Conservation (phyloP, 495 filamentous ascomycete genomes). For the Tuber calosporum region DNA sequence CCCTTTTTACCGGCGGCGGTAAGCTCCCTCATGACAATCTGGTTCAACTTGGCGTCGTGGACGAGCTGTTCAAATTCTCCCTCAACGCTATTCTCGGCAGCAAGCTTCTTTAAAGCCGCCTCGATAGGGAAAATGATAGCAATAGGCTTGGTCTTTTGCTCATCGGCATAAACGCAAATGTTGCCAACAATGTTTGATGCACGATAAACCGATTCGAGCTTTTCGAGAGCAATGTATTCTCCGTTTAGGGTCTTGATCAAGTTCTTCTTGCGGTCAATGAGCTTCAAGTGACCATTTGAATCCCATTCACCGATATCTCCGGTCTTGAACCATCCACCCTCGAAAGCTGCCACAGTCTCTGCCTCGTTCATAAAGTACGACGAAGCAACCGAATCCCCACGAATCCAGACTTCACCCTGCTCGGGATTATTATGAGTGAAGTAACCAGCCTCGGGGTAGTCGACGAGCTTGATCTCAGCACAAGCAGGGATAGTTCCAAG, state of each 20-base stretch:
- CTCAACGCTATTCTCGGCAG: constrained; percentile 60
- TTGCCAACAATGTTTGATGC: constrained; percentile 77
- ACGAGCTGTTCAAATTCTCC: constrained; percentile 73
- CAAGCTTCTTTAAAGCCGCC: constrained; percentile 74
- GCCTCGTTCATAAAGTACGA: constrained; percentile 76
- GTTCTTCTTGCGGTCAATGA: constrained; percentile 98
- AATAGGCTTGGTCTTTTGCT: constrained; percentile 72
- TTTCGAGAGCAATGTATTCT: constrained; percentile 98
- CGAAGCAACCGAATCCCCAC: constrained; percentile 63
- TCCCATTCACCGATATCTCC: constrained; percentile 93
- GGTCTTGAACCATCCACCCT: constrained; percentile 92
- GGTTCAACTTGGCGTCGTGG: constrained; percentile 73
- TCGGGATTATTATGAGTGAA: constrained; percentile 72
- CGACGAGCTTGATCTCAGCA: constrained; percentile 88
- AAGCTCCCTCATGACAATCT: constrained; percentile 71
- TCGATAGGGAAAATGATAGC: constrained; percentile 93
- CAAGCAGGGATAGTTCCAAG: constrained; percentile 75
- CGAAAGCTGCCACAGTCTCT: constrained; percentile 68
- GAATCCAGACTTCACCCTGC: constrained; percentile 91
- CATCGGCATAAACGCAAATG: constrained; percentile 87
- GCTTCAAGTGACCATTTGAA: constrained; percentile 66
- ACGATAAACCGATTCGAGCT: constrained; percentile 93
- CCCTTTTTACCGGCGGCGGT: constrained; percentile 66
- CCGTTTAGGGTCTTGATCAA: constrained; percentile 91
- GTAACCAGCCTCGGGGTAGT: constrained; percentile 92